phyloP scores from a whole-genome alignment of 345 rosid genomes.

The Gynandropsis gynandra region DNA sequence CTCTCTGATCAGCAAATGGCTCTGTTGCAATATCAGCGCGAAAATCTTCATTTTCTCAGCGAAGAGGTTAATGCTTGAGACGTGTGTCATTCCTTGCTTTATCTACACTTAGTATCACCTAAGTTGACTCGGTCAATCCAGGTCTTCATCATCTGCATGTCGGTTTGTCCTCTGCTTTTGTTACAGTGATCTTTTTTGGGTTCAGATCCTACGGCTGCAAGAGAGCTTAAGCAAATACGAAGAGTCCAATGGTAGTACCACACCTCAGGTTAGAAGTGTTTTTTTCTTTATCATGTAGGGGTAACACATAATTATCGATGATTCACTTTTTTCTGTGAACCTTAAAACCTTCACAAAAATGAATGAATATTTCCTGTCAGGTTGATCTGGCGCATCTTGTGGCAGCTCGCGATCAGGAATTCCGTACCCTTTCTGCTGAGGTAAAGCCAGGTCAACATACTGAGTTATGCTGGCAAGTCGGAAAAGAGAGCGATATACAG shows the following conservation, averaged over 20 bases:
- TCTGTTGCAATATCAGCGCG: constrained; percentile 92
- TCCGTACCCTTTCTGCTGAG: constrained; percentile 92
- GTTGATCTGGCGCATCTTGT: constrained; percentile 92
- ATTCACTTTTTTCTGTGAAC: background rate
- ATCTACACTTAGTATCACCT: background rate
- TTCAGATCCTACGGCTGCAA: constrained; percentile 85
- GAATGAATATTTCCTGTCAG: constrained; percentile 33
- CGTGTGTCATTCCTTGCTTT: constrained; percentile 11
- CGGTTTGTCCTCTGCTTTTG: background rate
- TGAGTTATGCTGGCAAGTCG: constrained; percentile 12
- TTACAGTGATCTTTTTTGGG: constrained; percentile 1
- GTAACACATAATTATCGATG: background rate
- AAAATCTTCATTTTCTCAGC: constrained; percentile 91
- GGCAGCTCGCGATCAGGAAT: constrained; percentile 93
- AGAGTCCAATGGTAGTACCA: constrained; percentile 63
- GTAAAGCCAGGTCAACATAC: constrained; percentile 31
- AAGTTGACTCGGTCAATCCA: background rate
- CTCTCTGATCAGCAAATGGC: constrained; percentile 99
- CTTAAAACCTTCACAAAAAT: constrained; percentile 1
- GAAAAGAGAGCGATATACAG: background rate
- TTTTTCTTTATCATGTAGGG: background rate
- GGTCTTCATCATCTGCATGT: background rate
- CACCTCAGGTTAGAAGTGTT: constrained; percentile 67
- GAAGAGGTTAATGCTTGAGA: constrained; percentile 59
- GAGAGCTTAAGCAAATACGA: constrained; percentile 93